A percentile compares a stretch with the other conserved stretches of the same genome.
Evolutionary conservation across 441 rosid species (phyloP).

Genomic region (Erodium moschatum): DNA sequence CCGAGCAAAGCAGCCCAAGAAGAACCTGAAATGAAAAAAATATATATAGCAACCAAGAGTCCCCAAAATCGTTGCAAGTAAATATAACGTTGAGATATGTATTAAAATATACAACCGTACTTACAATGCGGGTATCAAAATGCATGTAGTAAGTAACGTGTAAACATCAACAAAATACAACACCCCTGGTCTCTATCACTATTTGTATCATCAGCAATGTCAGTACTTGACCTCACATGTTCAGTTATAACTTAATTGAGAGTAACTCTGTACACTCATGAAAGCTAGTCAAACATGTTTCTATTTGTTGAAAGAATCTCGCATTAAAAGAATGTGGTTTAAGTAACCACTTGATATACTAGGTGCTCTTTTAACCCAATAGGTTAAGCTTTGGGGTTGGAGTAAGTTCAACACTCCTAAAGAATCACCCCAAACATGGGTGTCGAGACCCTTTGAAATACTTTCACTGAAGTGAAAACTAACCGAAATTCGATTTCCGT

Average conservation of each 20-base stretch:
- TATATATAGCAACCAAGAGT: constrained; percentile 22
- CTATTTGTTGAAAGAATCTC: too few species aligned
- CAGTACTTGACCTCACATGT: neutral
- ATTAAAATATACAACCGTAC: neutral
- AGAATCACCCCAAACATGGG: neutral
- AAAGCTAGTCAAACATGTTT: neutral
- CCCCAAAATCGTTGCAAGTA: constrained; percentile 12
- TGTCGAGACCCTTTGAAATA: neutral
- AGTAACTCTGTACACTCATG: neutral
- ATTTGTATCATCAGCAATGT: neutral
- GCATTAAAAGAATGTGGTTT: too few species aligned
- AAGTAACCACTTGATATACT: neutral
- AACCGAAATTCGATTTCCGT: too few species aligned
- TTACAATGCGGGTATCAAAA: constrained; percentile 6
- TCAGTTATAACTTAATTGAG: neutral
- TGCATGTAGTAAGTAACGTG: constrained; percentile 10
- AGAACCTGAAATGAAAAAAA: constrained; percentile 48
- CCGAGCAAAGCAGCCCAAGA: constrained; percentile 98
- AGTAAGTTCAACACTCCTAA: neutral
- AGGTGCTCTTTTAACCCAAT: too few species aligned
- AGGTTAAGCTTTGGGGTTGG: too few species aligned
- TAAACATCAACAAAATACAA: neutral
- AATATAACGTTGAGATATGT: neutral
- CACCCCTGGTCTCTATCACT: neutral
- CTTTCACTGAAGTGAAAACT: neutral